Base-by-base conservation (phyloP, 495 filamentous ascomycete species). In the Hypomontagnella monticulosa region DNA sequence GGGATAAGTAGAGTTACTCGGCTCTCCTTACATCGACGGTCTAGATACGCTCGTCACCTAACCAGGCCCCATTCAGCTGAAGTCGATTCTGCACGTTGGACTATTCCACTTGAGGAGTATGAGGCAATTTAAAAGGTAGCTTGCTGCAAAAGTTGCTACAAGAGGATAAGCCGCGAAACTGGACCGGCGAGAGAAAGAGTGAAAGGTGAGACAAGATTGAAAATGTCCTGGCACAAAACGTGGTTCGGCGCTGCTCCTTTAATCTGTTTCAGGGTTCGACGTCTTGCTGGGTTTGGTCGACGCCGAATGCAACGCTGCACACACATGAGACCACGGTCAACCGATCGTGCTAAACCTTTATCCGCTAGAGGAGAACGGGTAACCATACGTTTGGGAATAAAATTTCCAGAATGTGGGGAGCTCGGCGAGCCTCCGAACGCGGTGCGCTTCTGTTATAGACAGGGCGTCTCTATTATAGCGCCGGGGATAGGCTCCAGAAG, bases 241-340 rank as follows among this genome's bases (percentile, higher is more conserved):
- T 66, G 67, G 67, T 66, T 66, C 67, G 61, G 67, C 62, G 61
- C 67, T 62, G 62, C 67, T 70, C 67, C 67, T 70, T 70, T 70
- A 70, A 70, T 70, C 61, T 66, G 67, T 66, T 66, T 70, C 67
- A 66, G 62, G 57, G 67, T 65, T 70, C 62, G 67, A 70, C 41
- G 41, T 61, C 44, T 62, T 44, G 67, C 61, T 66, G 62, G 61
- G 61, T 61, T 66, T 57, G 46, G 43, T 48, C 52, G 67, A 66
- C 62, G 67, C 67, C 67, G 67, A 70, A 70, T 70, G 67, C 51
- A 62, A 70, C 67, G 67, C 67, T 70, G 60, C 66, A 70, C 67
- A 56, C 41, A 67, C 57, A 56, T 65, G 66, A 69, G 66, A 69
- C 66, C 50, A 46, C 56, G 51, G 67, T 61, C 58, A 55, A 70